These are phyloP conservation scores for Malus asiatica DNA, from an alignment of 306 rosid genomes.

Conservation along the genomic window DNA sequence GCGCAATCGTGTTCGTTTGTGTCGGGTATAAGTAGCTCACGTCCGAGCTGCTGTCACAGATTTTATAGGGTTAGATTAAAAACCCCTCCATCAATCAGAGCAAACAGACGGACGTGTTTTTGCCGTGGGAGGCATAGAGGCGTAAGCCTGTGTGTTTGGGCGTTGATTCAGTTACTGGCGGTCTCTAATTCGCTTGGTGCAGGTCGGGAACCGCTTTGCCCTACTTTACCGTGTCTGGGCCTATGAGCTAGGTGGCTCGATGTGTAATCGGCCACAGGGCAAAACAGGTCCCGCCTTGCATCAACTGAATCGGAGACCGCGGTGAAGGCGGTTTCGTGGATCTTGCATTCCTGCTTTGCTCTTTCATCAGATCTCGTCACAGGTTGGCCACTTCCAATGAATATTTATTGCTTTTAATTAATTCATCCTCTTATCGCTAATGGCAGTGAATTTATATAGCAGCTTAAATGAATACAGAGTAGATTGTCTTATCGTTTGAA, in stretches of 20 bases:
- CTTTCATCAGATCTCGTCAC: conserved; percentile 2
- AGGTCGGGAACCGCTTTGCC: conserved; percentile 93
- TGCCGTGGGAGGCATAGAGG: background rate
- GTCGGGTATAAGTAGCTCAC: background rate
- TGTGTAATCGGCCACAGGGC: background rate
- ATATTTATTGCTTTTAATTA: background rate
- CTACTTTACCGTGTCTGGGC: background rate
- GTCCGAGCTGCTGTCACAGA: background rate
- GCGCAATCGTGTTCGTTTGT: background rate
- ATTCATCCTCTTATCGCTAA: background rate
- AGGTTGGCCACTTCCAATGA: background rate
- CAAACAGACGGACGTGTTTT: background rate
- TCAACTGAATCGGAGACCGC: conserved; percentile 97
- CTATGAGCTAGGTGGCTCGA: background rate
- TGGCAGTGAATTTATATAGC: background rate
- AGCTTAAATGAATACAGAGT: too few species aligned
- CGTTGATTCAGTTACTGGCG: conserved; percentile 48
- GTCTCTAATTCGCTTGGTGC: conserved; percentile 99
- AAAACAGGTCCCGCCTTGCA: conserved; percentile 93
- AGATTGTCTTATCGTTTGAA: too few species aligned
- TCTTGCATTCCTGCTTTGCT: background rate
- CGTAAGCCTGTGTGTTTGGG: background rate
- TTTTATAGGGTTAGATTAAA: background rate
- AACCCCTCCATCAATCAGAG: background rate
- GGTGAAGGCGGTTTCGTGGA: conserved; percentile 29